Conservation (phyloP, 768 basidiomycete genomes). For the Lactarius sp. region DNA sequence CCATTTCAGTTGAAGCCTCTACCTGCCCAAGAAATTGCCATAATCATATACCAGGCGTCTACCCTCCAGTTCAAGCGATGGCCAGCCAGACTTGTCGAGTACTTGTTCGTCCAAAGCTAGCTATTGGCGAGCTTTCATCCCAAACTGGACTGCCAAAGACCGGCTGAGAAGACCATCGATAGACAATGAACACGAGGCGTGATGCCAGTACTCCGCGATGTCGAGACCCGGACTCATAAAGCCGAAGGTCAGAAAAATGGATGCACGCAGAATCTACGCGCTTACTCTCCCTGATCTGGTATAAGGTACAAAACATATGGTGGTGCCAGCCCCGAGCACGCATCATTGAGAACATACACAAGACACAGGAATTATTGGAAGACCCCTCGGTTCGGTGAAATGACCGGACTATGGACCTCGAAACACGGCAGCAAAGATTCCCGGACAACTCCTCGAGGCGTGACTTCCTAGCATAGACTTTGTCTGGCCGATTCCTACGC, state of each 20-base stretch:
- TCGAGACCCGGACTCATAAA: not conserved
- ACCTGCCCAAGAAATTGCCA: conserved; percentile 7
- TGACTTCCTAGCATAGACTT: conserved; percentile 7
- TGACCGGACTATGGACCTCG: not conserved
- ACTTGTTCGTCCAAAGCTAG: not conserved
- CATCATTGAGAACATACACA: not conserved
- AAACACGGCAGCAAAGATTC: conserved; percentile 12
- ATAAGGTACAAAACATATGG: not conserved
- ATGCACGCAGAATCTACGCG: not conserved
- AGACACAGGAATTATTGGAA: conserved; percentile 4
- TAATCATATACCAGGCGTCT: conserved; percentile 3
- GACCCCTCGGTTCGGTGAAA: not conserved
- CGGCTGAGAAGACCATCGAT: not conserved
- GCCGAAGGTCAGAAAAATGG: not conserved
- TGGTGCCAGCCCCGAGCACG: not conserved
- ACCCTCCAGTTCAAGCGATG: not conserved
- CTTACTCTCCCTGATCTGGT: not conserved
- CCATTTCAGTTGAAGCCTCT: not conserved
- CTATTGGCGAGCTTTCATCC: not conserved
- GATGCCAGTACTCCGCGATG: not conserved
- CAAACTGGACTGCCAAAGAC: conserved; percentile 1
- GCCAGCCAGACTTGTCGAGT: not conserved
- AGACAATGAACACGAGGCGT: not conserved
- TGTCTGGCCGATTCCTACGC: not conserved
- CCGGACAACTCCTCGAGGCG: not conserved